A percentile compares a stretch with the other conserved stretches of the same genome.
phyloP scores from a whole-genome alignment of 1,284 basidiomycete genomes.

The Caloboletus inedulis region DNA sequence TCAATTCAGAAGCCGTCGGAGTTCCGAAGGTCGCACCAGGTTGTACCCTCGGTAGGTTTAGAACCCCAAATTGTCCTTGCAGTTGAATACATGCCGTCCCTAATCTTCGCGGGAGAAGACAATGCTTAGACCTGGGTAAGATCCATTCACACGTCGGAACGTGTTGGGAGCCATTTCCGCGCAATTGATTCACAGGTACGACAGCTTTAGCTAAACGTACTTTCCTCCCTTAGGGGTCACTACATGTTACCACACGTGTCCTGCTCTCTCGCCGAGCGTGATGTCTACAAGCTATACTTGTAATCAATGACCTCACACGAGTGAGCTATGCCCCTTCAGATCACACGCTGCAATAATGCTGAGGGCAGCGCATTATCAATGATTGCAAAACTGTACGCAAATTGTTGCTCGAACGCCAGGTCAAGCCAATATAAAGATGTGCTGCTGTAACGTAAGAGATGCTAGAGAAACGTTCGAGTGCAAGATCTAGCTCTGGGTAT shows the following conservation, averaged over 20 bases:
- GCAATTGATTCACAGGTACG: constrained; percentile 5
- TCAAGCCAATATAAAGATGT: constrained; percentile 12
- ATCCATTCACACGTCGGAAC: constrained; percentile 22
- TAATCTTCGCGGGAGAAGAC: constrained; percentile 36
- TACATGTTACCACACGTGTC: constrained; percentile 6
- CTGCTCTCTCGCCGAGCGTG: constrained; percentile 8
- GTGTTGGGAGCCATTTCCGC: constrained; percentile 3
- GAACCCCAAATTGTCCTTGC: background rate
- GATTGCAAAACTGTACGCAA: constrained; percentile 8
- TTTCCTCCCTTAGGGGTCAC: background rate
- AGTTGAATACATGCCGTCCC: background rate
- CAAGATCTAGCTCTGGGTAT: constrained; percentile 16
- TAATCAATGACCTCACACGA: constrained; percentile 15
- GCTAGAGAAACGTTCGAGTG: constrained; percentile 6
- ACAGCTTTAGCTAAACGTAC: constrained; percentile 9
- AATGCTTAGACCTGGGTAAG: background rate
- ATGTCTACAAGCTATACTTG: background rate
- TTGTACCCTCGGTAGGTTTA: background rate
- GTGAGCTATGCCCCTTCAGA: background rate
- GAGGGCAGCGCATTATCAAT: constrained; percentile 1
- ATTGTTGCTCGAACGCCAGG: constrained; percentile 16
- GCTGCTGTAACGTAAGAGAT: constrained; percentile 15
- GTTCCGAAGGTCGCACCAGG: constrained; percentile 7
- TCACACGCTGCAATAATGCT: background rate
- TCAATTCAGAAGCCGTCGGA: constrained; percentile 6